Base-by-base conservation (phyloP, 139 green algal species). In the Coelastrella sp. region DNA sequence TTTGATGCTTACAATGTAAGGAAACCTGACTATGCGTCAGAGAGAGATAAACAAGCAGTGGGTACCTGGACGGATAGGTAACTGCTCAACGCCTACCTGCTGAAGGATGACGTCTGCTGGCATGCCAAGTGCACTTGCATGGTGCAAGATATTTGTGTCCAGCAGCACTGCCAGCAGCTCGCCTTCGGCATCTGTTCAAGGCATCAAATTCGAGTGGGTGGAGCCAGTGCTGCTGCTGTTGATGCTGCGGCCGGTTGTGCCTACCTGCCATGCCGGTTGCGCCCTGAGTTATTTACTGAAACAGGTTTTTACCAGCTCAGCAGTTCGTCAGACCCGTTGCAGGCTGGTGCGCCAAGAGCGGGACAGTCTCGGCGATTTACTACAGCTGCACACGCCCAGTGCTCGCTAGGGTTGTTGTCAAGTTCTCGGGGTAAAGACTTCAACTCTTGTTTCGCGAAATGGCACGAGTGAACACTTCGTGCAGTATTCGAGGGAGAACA, bases 151-250 rank as follows among this genome's bases (percentile, higher is more conserved):
- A 17, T 80, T 80, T 20, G 25, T 80, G 25, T 80, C 74, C 74
- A 80, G 10, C 74, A 80, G 74, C 74, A 80, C 74, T 20, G 25
- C 25, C 25, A 80, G 74, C 74, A 80, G 15, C 25, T 80, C 74
- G 24, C 74, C 74, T 17, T 80, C 25, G 8, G 74, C 74, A 58
- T 80, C 74, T 80, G 78, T 60, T 22, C 19, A 17, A 19, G 76
- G n/a, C 22, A 49, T 6, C 20, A 80, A 27, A 19, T 11, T 6
- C 8, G 17, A 27, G 22, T 15, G 11, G 3, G 56, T 56, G 12
- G 9, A 49, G 4, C 3, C 20, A 14, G 9, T n/a, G 49, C 12
- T 70, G 78, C 78, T 68, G 19, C 17, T 84, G 22, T 1, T 84
- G 49, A 49, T 84, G 49, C 78, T 72, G 78, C 78, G 24, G 15